These are phyloP conservation scores for Hypericum androsaemum DNA, from an alignment of 345 rosid species.

Conservation along the genomic window DNA sequence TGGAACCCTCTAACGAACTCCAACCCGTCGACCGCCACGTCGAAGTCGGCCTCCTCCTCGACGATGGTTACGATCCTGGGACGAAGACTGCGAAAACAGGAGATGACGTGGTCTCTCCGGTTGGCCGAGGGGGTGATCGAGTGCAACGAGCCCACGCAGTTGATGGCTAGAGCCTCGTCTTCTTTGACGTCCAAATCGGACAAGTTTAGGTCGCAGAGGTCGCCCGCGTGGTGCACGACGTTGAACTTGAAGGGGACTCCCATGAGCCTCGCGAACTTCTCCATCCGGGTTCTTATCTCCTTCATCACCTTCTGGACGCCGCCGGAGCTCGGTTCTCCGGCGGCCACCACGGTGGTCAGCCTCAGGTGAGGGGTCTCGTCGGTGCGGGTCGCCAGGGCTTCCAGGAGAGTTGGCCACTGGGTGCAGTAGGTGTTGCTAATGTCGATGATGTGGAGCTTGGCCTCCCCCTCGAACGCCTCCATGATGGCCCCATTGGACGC, in stretches of 20 bases:
- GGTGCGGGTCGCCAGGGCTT: slow-evolving; percentile 83
- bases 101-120: slow-evolving; percentile 54
- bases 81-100: slow-evolving; percentile 43
- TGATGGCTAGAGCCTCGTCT: slow-evolving; percentile 75
- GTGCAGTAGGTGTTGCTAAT: slow-evolving; percentile 88
- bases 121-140: slow-evolving; percentile 36
- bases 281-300: slow-evolving; percentile 86
- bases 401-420: slow-evolving; percentile 96
- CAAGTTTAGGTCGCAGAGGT: slow-evolving; percentile 53
- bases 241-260: slow-evolving; percentile 90
- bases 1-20: slow-evolving; percentile 62
- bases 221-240: slow-evolving; percentile 68
- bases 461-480: slow-evolving; percentile 84
- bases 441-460: slow-evolving; percentile 71
- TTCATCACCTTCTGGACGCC: slow-evolving; percentile 64
- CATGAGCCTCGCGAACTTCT: slow-evolving; percentile 90
- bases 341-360: slow-evolving; percentile 54
- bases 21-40: slow-evolving; percentile 42
- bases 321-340: slow-evolving; percentile 17
- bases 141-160: slow-evolving; percentile 60
- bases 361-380: slow-evolving; percentile 82
- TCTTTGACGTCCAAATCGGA: slow-evolving; percentile 37
- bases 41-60: slow-evolving; percentile 93
- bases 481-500: slow-evolving; percentile 84
- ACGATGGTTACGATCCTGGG: slow-evolving; percentile 72